Evolutionary conservation across 2,329 filamentous ascomycete genomes (phyloP).

Genomic region (Zasmidium cellare): DNA sequence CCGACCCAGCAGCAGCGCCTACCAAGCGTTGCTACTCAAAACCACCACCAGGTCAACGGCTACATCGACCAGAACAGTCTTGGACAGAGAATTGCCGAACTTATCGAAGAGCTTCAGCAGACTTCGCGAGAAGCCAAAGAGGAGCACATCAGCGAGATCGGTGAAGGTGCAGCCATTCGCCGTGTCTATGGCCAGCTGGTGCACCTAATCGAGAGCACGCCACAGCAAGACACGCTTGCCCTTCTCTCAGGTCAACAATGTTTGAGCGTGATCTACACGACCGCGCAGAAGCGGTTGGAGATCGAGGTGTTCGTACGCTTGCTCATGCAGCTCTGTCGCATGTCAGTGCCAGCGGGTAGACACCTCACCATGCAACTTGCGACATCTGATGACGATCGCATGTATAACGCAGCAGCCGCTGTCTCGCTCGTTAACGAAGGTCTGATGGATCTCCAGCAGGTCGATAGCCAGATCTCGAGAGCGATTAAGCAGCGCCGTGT

Average conservation of each 20-base stretch:
- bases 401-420: conserved; percentile 63
- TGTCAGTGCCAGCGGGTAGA: conserved; percentile 59
- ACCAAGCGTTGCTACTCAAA: conserved; percentile 36
- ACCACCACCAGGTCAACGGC: conserved; percentile 56
- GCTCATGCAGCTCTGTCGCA: conserved; percentile 61
- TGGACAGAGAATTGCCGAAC: conserved; percentile 54
- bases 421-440: conserved; percentile 60
- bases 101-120: conserved; percentile 59
- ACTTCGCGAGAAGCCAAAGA: conserved; percentile 58
- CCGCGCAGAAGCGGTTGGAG: conserved; percentile 57
- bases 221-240: conserved; percentile 58
- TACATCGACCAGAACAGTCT: conserved; percentile 57
- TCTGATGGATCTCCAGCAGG: conserved; percentile 60
- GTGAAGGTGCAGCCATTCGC: conserved; percentile 55
- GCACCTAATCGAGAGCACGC: conserved; percentile 53
- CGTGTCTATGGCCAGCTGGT: conserved; percentile 60
- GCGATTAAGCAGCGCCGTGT: conserved; percentile 70
- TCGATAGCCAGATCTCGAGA: conserved; percentile 67
- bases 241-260: conserved; percentile 53
- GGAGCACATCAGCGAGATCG: conserved; percentile 59
- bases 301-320: conserved; percentile 64
- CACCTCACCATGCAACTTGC: conserved; percentile 53
- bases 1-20: conserved; percentile 54
- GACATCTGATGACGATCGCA: conserved; percentile 57
- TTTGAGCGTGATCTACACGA: conserved; percentile 52